Evolutionary conservation across 768 basidiomycete species (phyloP), one percentile per base, ranked within the genome.

Genomic region (Hortiboletus flavorubellus): DNA sequence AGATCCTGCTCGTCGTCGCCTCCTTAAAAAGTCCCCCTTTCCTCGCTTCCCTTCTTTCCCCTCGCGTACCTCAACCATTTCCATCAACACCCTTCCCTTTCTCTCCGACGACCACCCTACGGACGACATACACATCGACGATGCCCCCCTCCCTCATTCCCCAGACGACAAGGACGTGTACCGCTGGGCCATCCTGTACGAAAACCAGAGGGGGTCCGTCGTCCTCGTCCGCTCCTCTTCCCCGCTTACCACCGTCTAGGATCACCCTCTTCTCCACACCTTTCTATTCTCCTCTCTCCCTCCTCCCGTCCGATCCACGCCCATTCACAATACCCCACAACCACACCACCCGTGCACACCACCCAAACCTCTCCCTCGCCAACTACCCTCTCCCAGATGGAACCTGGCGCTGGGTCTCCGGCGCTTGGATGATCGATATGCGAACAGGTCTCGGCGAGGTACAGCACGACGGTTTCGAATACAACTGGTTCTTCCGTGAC

Each of bases 391-490:
- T 92, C 26, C 90, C 90, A 2, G 87, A 91, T 59, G 89, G 88
- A 23, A 80, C 78, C 21, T 93, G 91, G 91, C 79, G 73, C 49
- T 93, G 90, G 90, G 83, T 91, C 2, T 89, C 87, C 40, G 80
- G 80, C 41, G 71, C 80, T 8, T 93, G 90, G 90, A 88, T 92
- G 87, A 82, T 92, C 54, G 91, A 93, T 73, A 92, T 93, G 90
- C 87, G 86, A 40, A 81, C 83, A 30, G 83, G 88, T 60, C 74
- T 75, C 23, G 87, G 88, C 48, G 80, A 86, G 62, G 86, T 91
- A 3, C 87, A 91, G 61, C 80, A 87, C 59, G 89, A 91, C 61
- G 90, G 90, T 49, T 93, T 91, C 62, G 88, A 93, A 69, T 93
- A 92, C 72, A 92, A 91, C 66, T 90, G 86, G 82, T 67, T 75